Base-by-base conservation (phyloP, 2,329 filamentous ascomycete genomes). In the Calonectria naviculata region DNA sequence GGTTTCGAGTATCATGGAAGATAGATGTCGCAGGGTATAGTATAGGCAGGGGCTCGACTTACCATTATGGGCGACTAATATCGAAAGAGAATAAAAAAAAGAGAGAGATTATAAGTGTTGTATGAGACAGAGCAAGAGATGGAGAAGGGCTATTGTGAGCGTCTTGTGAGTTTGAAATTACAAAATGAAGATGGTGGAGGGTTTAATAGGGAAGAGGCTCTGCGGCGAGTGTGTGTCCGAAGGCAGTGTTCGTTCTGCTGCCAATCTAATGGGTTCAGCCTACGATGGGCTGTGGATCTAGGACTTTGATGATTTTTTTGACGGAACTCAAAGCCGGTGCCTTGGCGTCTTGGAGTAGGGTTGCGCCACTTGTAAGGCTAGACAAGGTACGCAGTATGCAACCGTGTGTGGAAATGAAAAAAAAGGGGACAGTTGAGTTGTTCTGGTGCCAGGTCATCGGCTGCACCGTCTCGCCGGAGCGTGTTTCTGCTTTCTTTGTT, bases 11-110 rank as follows among this genome's bases (percentile, higher is more conserved):
- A 46, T 41, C n/a, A n/a, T n/a, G n/a, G n/a, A n/a, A n/a, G n/a
- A n/a, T n/a, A n/a, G n/a, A n/a, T n/a, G n/a, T n/a, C n/a, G n/a
- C n/a, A n/a, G n/a, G n/a, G n/a, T n/a, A n/a, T n/a, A n/a, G n/a
- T n/a, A n/a, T n/a, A n/a, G 17, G 29, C 10, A 31, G 19, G 26
- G 21, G 24, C 26, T 46, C 21, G 65, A 49, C 65, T 67, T 19
- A 49, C 65, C 65, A 67, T 67, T 56, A 41, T 61, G 52, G 65
- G 52, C 52, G 38, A 49, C 44, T 19, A 21, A 49, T n/a, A 21
- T 17, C 17, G 21, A 3, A 13, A 52, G 61, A 26, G 28, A 29
- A 29, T 10, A 21, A 52, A 13, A 54, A 29, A 28, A 54, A n/a
- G 31, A 17, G 9, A 41, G 6, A 36, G 10, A 36, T 36, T 31